phyloP scores from a whole-genome alignment of 2,329 filamentous ascomycete genomes.

The Aphanoascus verrucosus region DNA sequence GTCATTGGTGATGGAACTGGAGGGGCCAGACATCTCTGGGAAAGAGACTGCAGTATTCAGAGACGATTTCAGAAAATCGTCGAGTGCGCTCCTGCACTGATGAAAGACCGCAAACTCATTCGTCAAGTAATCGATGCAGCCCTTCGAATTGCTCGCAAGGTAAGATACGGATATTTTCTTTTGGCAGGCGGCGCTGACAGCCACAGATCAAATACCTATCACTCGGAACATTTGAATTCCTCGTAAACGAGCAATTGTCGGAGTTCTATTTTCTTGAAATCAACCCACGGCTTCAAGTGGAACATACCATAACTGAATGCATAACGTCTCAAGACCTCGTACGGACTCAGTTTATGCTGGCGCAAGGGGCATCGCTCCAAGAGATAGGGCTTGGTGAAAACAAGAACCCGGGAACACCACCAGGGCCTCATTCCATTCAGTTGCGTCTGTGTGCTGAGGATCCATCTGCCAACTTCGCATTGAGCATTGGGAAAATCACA shows the following conservation, averaged over 20 bases:
- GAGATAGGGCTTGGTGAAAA: slow-evolving; percentile 27
- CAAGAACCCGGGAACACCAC: slow-evolving; percentile 25
- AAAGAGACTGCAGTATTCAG: slow-evolving; percentile 52
- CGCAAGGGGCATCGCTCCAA: slow-evolving; percentile 40
- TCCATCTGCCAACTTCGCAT: slow-evolving; percentile 41
- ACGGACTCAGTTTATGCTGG: slow-evolving; percentile 43
- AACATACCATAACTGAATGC: slow-evolving; percentile 51
- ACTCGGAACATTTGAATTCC: slow-evolving; percentile 55
- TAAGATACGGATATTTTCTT: slow-evolving; percentile 20
- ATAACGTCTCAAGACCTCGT: slow-evolving; percentile 47
- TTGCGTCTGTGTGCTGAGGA: slow-evolving; percentile 50
- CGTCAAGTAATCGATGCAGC: slow-evolving; percentile 44
- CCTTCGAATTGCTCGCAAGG: slow-evolving; percentile 41
- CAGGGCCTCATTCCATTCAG: slow-evolving; percentile 42
- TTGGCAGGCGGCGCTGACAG: not conserved
- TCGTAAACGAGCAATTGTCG: slow-evolving; percentile 41
- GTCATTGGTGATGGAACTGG: slow-evolving; percentile 48
- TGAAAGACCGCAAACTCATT: slow-evolving; percentile 39
- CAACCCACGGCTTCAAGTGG: slow-evolving; percentile 51
- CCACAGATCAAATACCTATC: slow-evolving; percentile 44
- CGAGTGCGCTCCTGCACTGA: slow-evolving; percentile 47
- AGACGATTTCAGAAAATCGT: slow-evolving; percentile 52
- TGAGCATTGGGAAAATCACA: slow-evolving; percentile 51
- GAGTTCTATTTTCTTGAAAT: slow-evolving; percentile 52
- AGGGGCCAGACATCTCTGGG: slow-evolving; percentile 46